A percentile compares a stretch with the other conserved stretches of the same genome.
These are phyloP conservation scores for Capronia americana DNA, from an alignment of 2,329 filamentous ascomycete species.

Conservation along the genomic window DNA sequence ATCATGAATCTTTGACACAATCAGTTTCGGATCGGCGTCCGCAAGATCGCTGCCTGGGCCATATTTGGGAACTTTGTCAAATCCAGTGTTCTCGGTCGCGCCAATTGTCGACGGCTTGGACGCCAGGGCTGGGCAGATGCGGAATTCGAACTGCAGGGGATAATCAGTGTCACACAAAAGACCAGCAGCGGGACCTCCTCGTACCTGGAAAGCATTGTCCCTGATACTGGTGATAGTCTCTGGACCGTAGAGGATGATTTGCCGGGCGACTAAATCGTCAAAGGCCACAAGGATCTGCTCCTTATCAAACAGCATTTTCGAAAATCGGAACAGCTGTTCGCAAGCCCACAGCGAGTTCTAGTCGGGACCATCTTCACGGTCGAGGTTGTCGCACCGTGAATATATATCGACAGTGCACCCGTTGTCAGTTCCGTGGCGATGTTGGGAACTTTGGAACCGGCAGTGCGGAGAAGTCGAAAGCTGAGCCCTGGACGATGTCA, in stretches of 20 bases:
- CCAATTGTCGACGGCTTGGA: constrained; percentile 9
- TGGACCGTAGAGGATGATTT: constrained; percentile 13
- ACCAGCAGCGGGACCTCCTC: neutral
- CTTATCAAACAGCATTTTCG: constrained; percentile 7
- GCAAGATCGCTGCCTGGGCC: constrained; percentile 38
- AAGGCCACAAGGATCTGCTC: constrained; percentile 4
- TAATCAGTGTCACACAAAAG: neutral
- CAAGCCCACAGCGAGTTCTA: neutral
- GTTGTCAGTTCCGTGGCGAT: neutral
- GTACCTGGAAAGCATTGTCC: constrained; percentile 9
- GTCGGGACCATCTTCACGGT: neutral
- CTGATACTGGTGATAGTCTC: neutral
- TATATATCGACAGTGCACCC: neutral
- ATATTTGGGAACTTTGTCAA: constrained; percentile 12
- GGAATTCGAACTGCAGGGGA: constrained; percentile 11
- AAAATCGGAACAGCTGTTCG: neutral
- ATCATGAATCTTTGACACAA: constrained; percentile 30
- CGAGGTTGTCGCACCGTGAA: neutral
- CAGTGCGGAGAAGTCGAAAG: constrained; percentile 1
- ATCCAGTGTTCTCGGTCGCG: constrained; percentile 3
- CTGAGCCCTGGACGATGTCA: neutral
- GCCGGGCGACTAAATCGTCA: constrained; percentile 15
- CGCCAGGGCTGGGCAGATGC: constrained; percentile 13
- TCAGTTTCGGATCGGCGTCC: constrained; percentile 36
- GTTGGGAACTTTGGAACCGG: neutral